Conservation (phyloP, 768 basidiomycete species). For the Suillus decipiens region DNA sequence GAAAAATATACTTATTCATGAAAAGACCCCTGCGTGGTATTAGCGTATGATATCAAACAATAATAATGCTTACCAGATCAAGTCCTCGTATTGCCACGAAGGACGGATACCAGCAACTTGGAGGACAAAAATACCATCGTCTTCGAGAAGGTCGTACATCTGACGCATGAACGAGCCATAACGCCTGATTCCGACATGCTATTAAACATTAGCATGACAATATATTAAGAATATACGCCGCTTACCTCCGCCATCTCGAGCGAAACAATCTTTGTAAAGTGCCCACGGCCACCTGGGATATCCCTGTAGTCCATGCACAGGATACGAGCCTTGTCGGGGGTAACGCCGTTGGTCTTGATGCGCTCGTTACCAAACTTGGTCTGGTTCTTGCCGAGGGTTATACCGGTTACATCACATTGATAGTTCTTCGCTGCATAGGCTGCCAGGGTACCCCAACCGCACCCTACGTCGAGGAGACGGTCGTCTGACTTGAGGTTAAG, state of each 20-base stretch:
- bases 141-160: constrained; percentile 90
- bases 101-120: constrained; percentile 98
- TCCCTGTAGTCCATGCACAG: constrained; percentile 93
- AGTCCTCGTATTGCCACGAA: constrained; percentile 97
- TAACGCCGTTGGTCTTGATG: constrained; percentile 75
- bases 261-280: constrained; percentile 92
- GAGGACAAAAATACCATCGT: constrained; percentile 92
- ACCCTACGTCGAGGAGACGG: constrained; percentile 81
- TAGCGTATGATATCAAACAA: background rate
- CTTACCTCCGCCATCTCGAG: constrained; percentile 97
- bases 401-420: constrained; percentile 93
- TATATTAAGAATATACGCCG: background rate
- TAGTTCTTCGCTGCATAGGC: constrained; percentile 98
- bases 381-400: constrained; percentile 91
- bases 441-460: constrained; percentile 96
- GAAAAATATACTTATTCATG: constrained; percentile 99
- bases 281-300: constrained; percentile 72
- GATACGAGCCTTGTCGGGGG: constrained; percentile 78
- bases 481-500: constrained; percentile 87
- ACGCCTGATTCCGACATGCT: constrained; percentile 95
- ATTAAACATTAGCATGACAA: constrained; percentile 9
- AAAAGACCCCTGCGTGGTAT: constrained; percentile 73
- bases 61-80: constrained; percentile 69
- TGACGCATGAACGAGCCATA: constrained; percentile 88
- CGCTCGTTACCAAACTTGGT: constrained; percentile 90